Evolutionary conservation across 2,329 filamentous ascomycete genomes (phyloP).

Genomic region (Colletotrichum filicis): DNA sequence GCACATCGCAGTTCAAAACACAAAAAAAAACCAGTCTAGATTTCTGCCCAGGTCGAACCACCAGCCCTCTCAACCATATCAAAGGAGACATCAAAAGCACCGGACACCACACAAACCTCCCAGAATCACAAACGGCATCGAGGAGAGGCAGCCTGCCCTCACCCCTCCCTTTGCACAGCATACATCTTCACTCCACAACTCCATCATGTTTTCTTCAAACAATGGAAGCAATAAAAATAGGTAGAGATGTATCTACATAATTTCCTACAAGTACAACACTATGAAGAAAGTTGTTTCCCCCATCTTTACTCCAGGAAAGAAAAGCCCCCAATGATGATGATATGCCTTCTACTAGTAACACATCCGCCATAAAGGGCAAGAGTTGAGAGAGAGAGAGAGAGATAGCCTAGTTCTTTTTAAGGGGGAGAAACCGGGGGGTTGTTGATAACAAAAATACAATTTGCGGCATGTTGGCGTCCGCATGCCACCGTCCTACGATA

Average conservation of each 20-base stretch:
- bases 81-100: too few species aligned
- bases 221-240: constrained; percentile 5
- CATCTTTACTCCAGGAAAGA: constrained; percentile 23
- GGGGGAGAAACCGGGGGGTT: neutral
- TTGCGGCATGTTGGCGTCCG: neutral
- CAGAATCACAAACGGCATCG: too few species aligned
- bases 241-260: constrained; percentile 29
- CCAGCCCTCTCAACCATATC: too few species aligned
- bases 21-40: too few species aligned
- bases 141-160: too few species aligned
- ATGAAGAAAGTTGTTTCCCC: neutral
- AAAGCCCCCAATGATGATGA: constrained; percentile 18
- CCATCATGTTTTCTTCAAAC: neutral
- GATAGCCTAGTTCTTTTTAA: neutral
- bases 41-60: too few species aligned
- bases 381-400: constrained; percentile 30
- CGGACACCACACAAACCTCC: too few species aligned
- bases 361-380: constrained; percentile 18
- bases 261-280: constrained; percentile 31
- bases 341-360: constrained; percentile 26
- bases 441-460: neutral
- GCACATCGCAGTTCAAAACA: too few species aligned
- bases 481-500: neutral
- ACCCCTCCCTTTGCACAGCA: neutral
- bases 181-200: too few species aligned